These are phyloP conservation scores for Claviceps sp. DNA, from an alignment of 2,329 filamentous ascomycete species.

Conservation along the genomic window DNA sequence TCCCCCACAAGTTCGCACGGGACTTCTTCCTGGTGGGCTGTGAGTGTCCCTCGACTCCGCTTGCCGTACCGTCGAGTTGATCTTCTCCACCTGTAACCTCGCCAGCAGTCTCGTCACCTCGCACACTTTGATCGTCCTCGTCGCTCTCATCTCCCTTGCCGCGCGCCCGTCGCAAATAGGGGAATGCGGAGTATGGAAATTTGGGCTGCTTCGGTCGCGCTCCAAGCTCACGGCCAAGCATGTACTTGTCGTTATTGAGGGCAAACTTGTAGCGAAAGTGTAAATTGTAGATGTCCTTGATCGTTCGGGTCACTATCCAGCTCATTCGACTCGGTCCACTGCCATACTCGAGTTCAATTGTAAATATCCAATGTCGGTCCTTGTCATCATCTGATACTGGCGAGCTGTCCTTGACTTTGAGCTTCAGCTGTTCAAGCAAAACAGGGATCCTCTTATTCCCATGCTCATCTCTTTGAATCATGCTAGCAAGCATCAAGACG, in stretches of 20 bases:
- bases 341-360: conserved; percentile 89
- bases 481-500: conserved; percentile 86
- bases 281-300: conserved; percentile 82
- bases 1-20: conserved; percentile 38
- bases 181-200: conserved; percentile 81
- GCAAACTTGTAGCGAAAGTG: conserved; percentile 89
- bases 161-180: conserved; percentile 71
- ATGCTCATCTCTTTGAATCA: conserved; percentile 95
- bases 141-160: conserved; percentile 70
- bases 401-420: conserved; percentile 69
- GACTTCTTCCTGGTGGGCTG: conserved; percentile 32
- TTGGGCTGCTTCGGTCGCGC: conserved; percentile 68
- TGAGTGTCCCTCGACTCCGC: conserved; percentile 19
- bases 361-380: conserved; percentile 70
- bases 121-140: conserved; percentile 45
- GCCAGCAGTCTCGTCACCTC: conserved; percentile 31
- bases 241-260: conserved; percentile 69
- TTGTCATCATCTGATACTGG: conserved; percentile 50
- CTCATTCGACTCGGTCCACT: conserved; percentile 93
- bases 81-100: conserved; percentile 46
- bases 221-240: conserved; percentile 54
- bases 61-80: conserved; percentile 36
- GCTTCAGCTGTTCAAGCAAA: conserved; percentile 83
- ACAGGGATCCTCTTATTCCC: conserved; percentile 92
- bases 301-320: conserved; percentile 79